Base-by-base conservation (phyloP, 768 basidiomycete genomes). In the Calocybe indica region DNA sequence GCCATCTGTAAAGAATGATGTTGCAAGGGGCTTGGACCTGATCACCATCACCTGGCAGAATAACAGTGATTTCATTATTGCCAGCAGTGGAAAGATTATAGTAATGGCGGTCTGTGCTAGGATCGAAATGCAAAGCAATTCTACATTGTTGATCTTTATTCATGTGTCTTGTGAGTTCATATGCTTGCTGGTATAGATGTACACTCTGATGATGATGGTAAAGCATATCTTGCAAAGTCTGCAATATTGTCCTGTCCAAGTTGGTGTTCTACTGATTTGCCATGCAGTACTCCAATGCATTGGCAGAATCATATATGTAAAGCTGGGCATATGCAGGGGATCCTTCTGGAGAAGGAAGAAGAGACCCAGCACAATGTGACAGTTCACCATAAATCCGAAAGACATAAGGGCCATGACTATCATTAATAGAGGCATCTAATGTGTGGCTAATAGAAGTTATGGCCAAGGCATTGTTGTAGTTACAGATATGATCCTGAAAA, bases 31-130 rank as follows among this genome's bases (percentile, higher is more conserved):
- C 49, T 1, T 44, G 37, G 22, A 31, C 31, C 10, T 11, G 9
- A 12, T 50, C 33, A 5, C 54, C 62, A 60, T 62, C 53, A 6
- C 60, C 66, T 45, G 71, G 68, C 22, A 77, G 34, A 35, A 79
- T 62, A 0, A 69, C 65, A 36, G 71, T 70, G 46, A 78, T 60
- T 41, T 76, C 72, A 43, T 68, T 40, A 40, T 14, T 55, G 49
- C 40, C 55, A 1, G 65, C 60, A 40, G 66, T 70, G 1, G 76
- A 75, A 0, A 71, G 49, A 52, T 78, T 78, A 44, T 79, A 75
- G 10, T 40, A 29, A 1, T 44, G 38, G 4, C 14, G 46, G 31
- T 55, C 55, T 9, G 5, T 13, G 9, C n/a, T 15, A 11, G 28
- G 0, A 4, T n/a, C n/a, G 15, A 49, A 45, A 6, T 43, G 43